Evolutionary conservation across 2,329 filamentous ascomycete species (phyloP), one percentile per base, ranked within the genome.

Genomic region (Curvularia eragrostidis): DNA sequence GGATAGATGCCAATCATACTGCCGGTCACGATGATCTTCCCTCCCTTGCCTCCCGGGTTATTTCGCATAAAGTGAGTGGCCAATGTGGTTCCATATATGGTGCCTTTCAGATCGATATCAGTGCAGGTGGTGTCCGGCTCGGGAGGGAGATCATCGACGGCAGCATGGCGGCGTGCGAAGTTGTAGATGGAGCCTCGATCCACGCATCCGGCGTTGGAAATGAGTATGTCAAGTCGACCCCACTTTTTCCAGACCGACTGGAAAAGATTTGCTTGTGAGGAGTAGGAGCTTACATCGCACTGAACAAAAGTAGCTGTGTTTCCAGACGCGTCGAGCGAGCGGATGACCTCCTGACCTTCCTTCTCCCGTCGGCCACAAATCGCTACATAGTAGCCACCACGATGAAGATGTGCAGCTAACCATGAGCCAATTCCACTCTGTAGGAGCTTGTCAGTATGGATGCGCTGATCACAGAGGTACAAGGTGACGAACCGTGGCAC

Each of bases 11-110:
- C 79, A 1, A 78, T 77, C 55, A 80, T 77, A 56, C 78, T 81
- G 2, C 75, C 74, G 0, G 81, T 83, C 0, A 77, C 74, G 10
- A 82, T 69, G 51, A 83, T 81, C 53, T 72, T 77, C 1, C 81
- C 81, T 2, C 79, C 80, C 0, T 76, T 76, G 0, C 65, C 67
- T 2, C 69, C 63, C 2, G 61, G 47, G 54, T 84, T 84, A 56
- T 83, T 75, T 9, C 82, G 75, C 83, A 84, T 84, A 66, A 83
- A 85, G 62, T 85, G 82, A 1, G 77, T 80, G 0, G 83, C 81
- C 8, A 84, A 72, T 53, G 79, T 77, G 1, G 78, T 80, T 3
- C 81, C 80, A 56, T 83, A 83, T 0, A 84, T 64, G 1, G 83
- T 74, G 3, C 80, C 80, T 65, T 84, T 84, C 66, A 80, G 79